These are phyloP conservation scores for Asclepias syriaca DNA, from an alignment of 257 asterid species.

Conservation along the genomic window DNA sequence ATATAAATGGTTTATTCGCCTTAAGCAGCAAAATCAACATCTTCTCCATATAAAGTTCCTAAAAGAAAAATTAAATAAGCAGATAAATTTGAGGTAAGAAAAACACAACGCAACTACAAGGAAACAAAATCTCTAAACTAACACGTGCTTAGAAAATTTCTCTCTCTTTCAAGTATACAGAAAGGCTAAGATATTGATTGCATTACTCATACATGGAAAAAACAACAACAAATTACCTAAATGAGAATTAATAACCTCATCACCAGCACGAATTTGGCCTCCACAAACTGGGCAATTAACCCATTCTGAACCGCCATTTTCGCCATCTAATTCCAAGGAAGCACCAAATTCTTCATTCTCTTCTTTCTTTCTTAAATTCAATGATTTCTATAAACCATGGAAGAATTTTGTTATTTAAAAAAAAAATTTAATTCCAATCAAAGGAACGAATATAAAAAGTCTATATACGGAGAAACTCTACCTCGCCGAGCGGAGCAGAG, in stretches of 20 bases:
- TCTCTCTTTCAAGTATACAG: background rate
- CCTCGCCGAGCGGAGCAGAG: slow-evolving; percentile 35
- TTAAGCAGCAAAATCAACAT: background rate
- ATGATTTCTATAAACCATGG: background rate
- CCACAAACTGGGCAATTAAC: slow-evolving; percentile 82
- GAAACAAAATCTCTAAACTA: background rate
- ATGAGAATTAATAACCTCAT: slow-evolving; percentile 64
- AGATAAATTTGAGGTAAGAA: background rate
- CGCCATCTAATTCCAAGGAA: slow-evolving; percentile 7
- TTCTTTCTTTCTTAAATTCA: slow-evolving; percentile 15
- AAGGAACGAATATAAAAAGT: background rate
- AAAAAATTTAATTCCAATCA: background rate
- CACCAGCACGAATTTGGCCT: slow-evolving; percentile 38
- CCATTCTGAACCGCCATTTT: slow-evolving; percentile 23
- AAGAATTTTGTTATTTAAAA: background rate
- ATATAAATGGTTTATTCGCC: too few species aligned
- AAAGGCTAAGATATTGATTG: background rate
- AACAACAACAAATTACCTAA: slow-evolving; percentile 40
- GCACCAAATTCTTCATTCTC: slow-evolving; percentile 10
- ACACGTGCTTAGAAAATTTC: background rate
- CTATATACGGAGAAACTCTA: slow-evolving; percentile 1
- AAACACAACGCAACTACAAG: background rate
- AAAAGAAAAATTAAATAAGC: background rate
- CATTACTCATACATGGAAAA: background rate
- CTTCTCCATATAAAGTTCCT: background rate